Percentiles rank a stretch among this genome's conserved stretches.
Conservation (phyloP, 2,329 filamentous ascomycete species). For the Myriangium duriaei region DNA sequence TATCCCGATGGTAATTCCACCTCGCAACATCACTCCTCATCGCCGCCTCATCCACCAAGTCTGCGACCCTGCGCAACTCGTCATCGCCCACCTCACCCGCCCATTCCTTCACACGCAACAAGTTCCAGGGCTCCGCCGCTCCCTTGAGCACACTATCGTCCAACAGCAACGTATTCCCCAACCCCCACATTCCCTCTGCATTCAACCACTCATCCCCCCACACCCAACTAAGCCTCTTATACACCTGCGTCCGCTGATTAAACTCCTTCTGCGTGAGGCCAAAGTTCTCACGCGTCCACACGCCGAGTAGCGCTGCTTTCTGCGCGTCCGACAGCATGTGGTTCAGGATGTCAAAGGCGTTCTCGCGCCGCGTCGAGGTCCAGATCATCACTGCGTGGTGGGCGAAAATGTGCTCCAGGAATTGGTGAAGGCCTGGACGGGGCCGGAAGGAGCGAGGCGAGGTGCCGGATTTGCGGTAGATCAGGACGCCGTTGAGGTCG, state of each 20-base stretch:
- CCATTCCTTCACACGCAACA: constrained; percentile 73
- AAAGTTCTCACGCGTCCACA: constrained; percentile 71
- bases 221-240: constrained; percentile 66
- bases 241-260: constrained; percentile 62
- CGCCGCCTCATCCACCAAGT: constrained; percentile 40
- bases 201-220: constrained; percentile 47
- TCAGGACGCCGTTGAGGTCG: constrained; percentile 85
- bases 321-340: constrained; percentile 49
- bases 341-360: constrained; percentile 56
- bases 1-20: too few species aligned
- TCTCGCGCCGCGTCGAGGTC: constrained; percentile 69
- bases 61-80: constrained; percentile 30
- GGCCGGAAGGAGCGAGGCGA: constrained; percentile 22
- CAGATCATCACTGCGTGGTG: constrained; percentile 77
- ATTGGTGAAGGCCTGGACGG: constrained; percentile 55
- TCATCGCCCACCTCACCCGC: constrained; percentile 33
- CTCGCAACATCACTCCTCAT: constrained; percentile 43
- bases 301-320: constrained; percentile 45
- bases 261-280: constrained; percentile 55
- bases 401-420: constrained; percentile 61
- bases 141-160: constrained; percentile 80
- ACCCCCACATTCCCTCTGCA: constrained; percentile 47
- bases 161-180: constrained; percentile 77
- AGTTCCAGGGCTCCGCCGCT: constrained; percentile 68
- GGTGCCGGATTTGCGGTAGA: constrained; percentile 50